Evolutionary conservation across 371 early-diverging fungal species (phyloP).

Genomic region (Mortierella sp.): DNA sequence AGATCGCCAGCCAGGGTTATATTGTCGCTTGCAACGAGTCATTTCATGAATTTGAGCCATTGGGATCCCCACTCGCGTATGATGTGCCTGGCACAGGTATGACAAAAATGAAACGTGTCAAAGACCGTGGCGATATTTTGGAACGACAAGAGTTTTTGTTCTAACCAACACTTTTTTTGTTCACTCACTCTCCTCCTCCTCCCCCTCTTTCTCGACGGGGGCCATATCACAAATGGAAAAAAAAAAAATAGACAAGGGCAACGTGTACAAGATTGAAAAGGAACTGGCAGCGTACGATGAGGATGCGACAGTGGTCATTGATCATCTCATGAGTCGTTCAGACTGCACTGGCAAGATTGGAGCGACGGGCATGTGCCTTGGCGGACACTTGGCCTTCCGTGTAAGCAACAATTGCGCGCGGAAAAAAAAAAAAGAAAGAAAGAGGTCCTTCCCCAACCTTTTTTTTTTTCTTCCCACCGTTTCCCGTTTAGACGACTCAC

Average conservation of each 20-base stretch:
- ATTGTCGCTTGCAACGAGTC: constrained; percentile 63
- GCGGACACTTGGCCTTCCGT: constrained; percentile 66
- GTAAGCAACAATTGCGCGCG: no score
- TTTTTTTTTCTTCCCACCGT: neutral
- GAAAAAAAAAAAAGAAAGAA: no score
- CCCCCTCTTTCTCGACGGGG: no score
- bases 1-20: constrained; percentile 57
- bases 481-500: neutral
- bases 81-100: constrained; percentile 61
- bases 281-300: constrained; percentile 60
- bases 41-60: constrained; percentile 65
- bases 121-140: neutral
- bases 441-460: no score
- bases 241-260: constrained; percentile 48
- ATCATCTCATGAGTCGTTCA: constrained; percentile 56
- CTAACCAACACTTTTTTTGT: neutral
- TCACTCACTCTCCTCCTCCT: neutral
- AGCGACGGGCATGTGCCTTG: constrained; percentile 64
- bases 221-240: no score
- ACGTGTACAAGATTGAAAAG: constrained; percentile 59
- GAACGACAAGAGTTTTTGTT: neutral
- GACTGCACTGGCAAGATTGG: constrained; percentile 64
- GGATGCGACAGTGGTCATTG: constrained; percentile 60
- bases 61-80: constrained; percentile 60
- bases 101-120: no score